Evolutionary conservation across 2,329 filamentous ascomycete species (phyloP).

Genomic region (Hypoxylon sp.): DNA sequence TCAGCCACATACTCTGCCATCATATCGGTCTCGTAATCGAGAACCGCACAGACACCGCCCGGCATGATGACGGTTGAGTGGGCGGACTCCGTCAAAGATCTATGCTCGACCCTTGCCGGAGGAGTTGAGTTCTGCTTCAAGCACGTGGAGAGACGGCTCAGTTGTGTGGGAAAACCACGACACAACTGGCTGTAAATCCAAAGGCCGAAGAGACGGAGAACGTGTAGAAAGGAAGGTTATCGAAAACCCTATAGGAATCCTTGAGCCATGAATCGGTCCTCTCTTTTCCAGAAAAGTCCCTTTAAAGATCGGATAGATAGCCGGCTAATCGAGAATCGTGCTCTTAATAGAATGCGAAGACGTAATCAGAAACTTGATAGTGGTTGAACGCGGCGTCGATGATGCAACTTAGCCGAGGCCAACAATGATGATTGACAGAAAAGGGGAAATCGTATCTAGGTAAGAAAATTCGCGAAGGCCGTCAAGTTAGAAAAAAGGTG

Average conservation of each 20-base stretch:
- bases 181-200: conserved; percentile 52
- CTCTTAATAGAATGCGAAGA: conserved; percentile 7
- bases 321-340: background rate
- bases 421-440: conserved; percentile 8
- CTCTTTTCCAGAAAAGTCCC: conserved; percentile 22
- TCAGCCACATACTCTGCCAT: conserved; percentile 97
- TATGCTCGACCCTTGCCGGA: conserved; percentile 52
- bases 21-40: conserved; percentile 96
- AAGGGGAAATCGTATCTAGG: conserved; percentile 23
- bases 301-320: conserved; percentile 7
- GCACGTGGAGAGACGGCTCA: conserved; percentile 56
- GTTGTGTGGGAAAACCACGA: conserved; percentile 49
- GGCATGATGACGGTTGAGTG: conserved; percentile 67
- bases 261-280: conserved; percentile 57
- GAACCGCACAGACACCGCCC: conserved; percentile 91
- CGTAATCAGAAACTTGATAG: background rate
- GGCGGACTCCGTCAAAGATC: conserved; percentile 52
- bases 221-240: conserved; percentile 45
- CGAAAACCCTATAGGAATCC: conserved; percentile 56
- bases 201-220: conserved; percentile 58
- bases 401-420: conserved; percentile 2
- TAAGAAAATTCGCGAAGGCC: conserved; percentile 24
- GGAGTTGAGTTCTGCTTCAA: conserved; percentile 59
- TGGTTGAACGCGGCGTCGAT: background rate
- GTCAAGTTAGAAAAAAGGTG: conserved; percentile 38